Base-by-base conservation (phyloP, 352 stramenopile genomes). In the Plasmopara muralis region DNA sequence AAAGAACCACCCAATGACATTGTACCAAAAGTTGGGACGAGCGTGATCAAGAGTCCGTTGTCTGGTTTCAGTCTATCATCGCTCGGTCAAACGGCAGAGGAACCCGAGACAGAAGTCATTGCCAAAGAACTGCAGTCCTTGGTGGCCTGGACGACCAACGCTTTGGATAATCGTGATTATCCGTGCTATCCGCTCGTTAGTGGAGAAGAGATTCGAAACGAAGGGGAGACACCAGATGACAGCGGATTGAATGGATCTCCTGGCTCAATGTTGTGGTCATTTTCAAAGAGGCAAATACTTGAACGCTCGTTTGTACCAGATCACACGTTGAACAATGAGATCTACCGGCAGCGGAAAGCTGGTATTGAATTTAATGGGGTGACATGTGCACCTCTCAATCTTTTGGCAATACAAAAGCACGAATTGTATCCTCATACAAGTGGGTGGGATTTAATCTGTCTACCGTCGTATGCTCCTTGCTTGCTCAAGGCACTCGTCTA, bases 401-500 rank as follows among this genome's bases (percentile, higher is more conserved):
- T 88, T 16, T 43, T 92, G 14, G 43, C 66, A 6, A 51, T 89
- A 10, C 53, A 65, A 15, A 72, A 85, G 37, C 16, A 15, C 2
- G 54, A 60, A 2, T 29, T 55, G n/a, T 92, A 85, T 42, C 55
- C 57, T 18, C 37, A 71, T 39, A 72, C 62, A 9, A 72, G 74
- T 47, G 83, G 83, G 5, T 93, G 71, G 71, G 83, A 93, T 50
- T 25, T 93, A 0, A 64, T 93, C 33, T 47, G 80, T 35, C 39
- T 45, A 14, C 75, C 80, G 4, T 47, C 47, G 6, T 76, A 68
- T 30, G 75, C 77, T 0, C 58, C 71, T 6, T 48, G 51, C 7
- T 54, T 93, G 25, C 44, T 93, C 13, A 87, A 92, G 40, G 47
- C 71, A 0, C 46, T 88, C 2, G 77, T 83, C 10, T 90, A 85